Conservation (phyloP, 345 rosid species). For the Populus pruinosa region DNA sequence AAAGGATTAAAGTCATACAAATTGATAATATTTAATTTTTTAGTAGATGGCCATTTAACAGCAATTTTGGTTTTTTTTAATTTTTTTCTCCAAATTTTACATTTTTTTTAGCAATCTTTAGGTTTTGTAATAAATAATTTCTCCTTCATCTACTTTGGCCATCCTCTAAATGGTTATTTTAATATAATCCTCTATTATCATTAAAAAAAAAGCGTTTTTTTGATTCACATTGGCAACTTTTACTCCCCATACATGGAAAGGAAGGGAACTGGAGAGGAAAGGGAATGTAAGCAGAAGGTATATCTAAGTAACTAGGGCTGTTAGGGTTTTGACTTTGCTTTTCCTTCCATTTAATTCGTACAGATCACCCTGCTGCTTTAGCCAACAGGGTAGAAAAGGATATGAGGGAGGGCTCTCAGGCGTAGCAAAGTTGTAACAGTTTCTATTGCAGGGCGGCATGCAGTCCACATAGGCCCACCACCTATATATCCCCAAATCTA, state of each 20-base stretch:
- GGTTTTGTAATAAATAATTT: too few species aligned
- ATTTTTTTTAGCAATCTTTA: too few species aligned
- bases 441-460: slow-evolving; percentile 6
- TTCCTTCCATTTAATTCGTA: not conserved
- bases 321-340: slow-evolving; percentile 11
- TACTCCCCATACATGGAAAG: not conserved
- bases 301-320: not conserved
- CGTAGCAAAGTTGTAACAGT: not conserved
- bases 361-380: slow-evolving; percentile 1
- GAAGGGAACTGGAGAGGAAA: not conserved
- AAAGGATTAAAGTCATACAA: too few species aligned
- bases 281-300: not conserved
- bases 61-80: too few species aligned
- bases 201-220: too few species aligned
- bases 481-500: not conserved
- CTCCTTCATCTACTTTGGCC: too few species aligned
- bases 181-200: not conserved
- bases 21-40: too few species aligned
- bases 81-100: too few species aligned
- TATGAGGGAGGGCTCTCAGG: not conserved
- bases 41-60: too few species aligned
- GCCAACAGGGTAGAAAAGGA: not conserved
- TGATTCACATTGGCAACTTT: not conserved
- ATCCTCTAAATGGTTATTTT: not conserved
- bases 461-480: slow-evolving; percentile 8